Percentiles rank a stretch among this genome's conserved stretches.
phyloP scores from a whole-genome alignment of 345 rosid species.

The Eucalyptus tenuipes region DNA sequence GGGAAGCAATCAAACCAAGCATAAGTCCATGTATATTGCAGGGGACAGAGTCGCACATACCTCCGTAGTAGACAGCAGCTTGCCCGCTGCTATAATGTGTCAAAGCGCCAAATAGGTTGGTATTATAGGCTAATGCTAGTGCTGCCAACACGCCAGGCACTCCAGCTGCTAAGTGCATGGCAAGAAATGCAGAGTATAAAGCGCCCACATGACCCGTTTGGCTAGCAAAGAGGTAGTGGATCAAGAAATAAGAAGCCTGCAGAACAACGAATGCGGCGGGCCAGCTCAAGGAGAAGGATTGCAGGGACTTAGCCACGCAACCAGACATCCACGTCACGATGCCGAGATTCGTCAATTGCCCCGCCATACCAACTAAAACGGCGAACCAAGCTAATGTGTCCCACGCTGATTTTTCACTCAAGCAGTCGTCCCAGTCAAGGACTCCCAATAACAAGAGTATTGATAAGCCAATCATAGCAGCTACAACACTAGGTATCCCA shows the following conservation, averaged over 20 bases:
- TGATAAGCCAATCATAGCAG: slow-evolving; percentile 93
- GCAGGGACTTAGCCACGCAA: slow-evolving; percentile 54
- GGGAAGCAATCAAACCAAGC: neutral
- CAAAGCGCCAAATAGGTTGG: slow-evolving; percentile 85
- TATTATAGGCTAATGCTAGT: slow-evolving; percentile 79
- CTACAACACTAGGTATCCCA: slow-evolving; percentile 87
- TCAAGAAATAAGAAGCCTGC: slow-evolving; percentile 87
- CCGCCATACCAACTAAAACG: slow-evolving; percentile 91
- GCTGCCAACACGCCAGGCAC: slow-evolving; percentile 78
- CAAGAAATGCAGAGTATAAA: slow-evolving; percentile 91
- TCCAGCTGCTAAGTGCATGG: slow-evolving; percentile 89
- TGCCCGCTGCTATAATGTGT: slow-evolving; percentile 99
- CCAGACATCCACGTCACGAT: slow-evolving; percentile 83
- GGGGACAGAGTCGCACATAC: slow-evolving; percentile 14
- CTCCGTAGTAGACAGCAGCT: slow-evolving; percentile 97
- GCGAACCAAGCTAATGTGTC: slow-evolving; percentile 97
- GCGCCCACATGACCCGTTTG: slow-evolving; percentile 98
- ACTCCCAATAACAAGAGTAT: slow-evolving; percentile 81
- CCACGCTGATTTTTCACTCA: slow-evolving; percentile 96
- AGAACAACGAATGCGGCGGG: slow-evolving; percentile 77
- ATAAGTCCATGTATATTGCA: neutral
- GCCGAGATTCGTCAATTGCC: slow-evolving; percentile 84
- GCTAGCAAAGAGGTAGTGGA: slow-evolving; percentile 95
- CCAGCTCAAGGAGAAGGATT: slow-evolving; percentile 80
- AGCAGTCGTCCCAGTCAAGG: slow-evolving; percentile 94